Evolutionary conservation across 441 rosid genomes (phyloP), one percentile per base, ranked within the genome.

Genomic region (Flueggea neowawraea): DNA sequence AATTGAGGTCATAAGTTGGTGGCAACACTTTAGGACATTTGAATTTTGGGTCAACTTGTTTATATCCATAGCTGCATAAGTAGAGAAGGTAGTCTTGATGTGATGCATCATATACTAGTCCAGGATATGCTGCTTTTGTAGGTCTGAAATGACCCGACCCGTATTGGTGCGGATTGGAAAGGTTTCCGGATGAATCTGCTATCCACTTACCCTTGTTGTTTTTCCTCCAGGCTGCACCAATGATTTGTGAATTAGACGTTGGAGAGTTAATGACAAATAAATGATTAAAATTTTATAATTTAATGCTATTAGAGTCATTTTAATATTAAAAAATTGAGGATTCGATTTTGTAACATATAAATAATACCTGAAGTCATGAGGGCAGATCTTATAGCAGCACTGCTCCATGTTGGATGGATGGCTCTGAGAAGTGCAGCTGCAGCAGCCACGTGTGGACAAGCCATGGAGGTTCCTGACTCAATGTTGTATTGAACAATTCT

Each of bases 381-480:
- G 54, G 98, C 91, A 11, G 98, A 90, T 79, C 89, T 76, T 67
- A 90, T 73, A 10, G 97, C 97, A 15, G 97, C 90, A 54, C 76
- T 63, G 81, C 90, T 90, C 97, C 96, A 92, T 2, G 68, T 53
- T 0, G 96, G 96, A 62, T 88, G 88, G 22, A 80, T 67, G 17
- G 89, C 90, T 81, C 60, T 85, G 49, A 90, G 86, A 53, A 88
- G 94, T 12, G 90, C 87, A 6, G 82, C 87, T 11, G 69, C 71
- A 16, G 79, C 96, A 10, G 94, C 79, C 14, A 88, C 93, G 70
- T 92, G 96, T 69, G 98, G 96, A 66, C 84, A 78, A 47, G 98
- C 67, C 98, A 90, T 90, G 4, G 98, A 92, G 64, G 96, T 92
- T 61, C 98, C 96, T 0, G 96, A 72, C 2, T 52, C 15, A 0